phyloP scores from a whole-genome alignment of 73 alveolate genomes.

The Urostyla sp. region DNA sequence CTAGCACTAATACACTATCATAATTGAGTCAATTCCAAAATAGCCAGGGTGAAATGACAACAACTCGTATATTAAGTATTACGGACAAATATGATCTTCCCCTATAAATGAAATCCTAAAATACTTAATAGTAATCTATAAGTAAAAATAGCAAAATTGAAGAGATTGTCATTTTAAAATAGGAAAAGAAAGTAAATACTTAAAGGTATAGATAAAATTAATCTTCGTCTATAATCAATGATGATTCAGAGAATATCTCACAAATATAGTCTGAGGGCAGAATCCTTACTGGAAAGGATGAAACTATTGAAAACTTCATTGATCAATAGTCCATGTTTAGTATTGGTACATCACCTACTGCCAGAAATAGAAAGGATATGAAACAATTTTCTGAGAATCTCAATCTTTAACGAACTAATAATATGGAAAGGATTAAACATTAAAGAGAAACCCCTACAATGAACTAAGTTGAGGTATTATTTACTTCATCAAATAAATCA shows the following conservation, averaged over 20 bases:
- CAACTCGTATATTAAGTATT: too few relatives aligned
- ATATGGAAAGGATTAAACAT: background rate
- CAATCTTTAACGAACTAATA: background rate
- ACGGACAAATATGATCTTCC: too few relatives aligned
- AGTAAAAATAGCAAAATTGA: background rate
- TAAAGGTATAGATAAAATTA: background rate
- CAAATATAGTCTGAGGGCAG: background rate
- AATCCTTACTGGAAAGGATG: background rate
- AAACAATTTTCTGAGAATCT: background rate
- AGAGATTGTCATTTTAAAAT: background rate
- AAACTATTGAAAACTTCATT: background rate
- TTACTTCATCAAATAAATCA: background rate
- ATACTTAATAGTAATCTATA: too few relatives aligned
- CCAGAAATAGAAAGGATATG: constrained; percentile 48
- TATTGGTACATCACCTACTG: constrained; percentile 41
- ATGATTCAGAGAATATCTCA: background rate
- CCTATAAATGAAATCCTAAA: background rate
- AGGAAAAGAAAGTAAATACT: background rate
- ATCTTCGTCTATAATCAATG: background rate
- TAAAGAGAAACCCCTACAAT: background rate
- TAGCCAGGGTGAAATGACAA: too few relatives aligned
- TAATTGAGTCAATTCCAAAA: too few relatives aligned
- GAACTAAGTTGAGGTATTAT: background rate
- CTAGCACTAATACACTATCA: background rate
- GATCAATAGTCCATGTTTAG: background rate